phyloP scores from a whole-genome alignment of 1,139 yeast species.

The Taphrina confusa region DNA sequence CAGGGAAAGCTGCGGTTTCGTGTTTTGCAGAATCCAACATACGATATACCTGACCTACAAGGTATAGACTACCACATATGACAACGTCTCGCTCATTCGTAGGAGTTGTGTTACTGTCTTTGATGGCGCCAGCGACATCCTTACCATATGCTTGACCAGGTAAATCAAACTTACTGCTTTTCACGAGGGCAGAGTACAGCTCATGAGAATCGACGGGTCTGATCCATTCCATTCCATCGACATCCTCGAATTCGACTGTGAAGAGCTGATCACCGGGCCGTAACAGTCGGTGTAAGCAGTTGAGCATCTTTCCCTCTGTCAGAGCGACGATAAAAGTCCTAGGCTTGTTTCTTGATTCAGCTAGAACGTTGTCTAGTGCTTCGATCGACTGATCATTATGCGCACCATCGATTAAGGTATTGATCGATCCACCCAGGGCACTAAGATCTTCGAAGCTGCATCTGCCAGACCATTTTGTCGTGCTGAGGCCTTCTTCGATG shows the following conservation, averaged over 20 bases:
- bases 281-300: conserved; percentile 57
- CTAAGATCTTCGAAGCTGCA: conserved; percentile 68
- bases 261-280: conserved; percentile 58
- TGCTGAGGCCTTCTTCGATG: conserved; percentile 64
- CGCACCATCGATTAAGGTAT: conserved; percentile 95
- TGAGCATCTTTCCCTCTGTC: conserved; percentile 68
- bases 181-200: conserved; percentile 43
- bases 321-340: conserved; percentile 69
- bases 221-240: conserved; percentile 98
- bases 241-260: conserved; percentile 63
- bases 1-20: not conserved
- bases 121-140: conserved; percentile 25
- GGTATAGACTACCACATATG: conserved; percentile 38
- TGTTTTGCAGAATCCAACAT: conserved; percentile 5
- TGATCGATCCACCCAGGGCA: conserved; percentile 47
- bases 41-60: conserved; percentile 35
- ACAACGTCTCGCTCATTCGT: not conserved
- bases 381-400: conserved; percentile 78
- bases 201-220: conserved; percentile 52
- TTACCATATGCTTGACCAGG: conserved; percentile 6
- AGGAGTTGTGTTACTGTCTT: not conserved
- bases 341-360: conserved; percentile 43
- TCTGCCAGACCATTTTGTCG: conserved; percentile 89
- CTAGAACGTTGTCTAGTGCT: conserved; percentile 1
- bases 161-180: not conserved